phyloP scores from a whole-genome alignment of 495 filamentous ascomycete species.

The Penicillium maclennaniae region DNA sequence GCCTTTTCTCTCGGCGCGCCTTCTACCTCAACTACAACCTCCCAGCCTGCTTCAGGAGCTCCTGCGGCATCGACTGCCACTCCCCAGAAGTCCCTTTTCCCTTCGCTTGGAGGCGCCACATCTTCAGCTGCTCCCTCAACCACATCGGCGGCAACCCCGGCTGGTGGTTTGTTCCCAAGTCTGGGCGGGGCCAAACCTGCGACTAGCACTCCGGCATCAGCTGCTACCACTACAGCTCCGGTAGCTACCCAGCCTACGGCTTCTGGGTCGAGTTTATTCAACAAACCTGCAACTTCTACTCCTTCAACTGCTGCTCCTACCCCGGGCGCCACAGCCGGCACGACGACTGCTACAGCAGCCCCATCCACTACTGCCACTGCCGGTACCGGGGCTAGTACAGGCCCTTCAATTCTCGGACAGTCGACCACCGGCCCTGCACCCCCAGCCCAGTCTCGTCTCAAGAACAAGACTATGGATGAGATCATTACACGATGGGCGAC shows the following conservation, averaged over 20 bases:
- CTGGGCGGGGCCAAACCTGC: slow-evolving; percentile 35
- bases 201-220: slow-evolving; percentile 26
- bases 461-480: slow-evolving; percentile 99
- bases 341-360: slow-evolving; percentile 23
- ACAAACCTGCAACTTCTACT: slow-evolving; percentile 23
- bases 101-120: slow-evolving; percentile 30
- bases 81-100: slow-evolving; percentile 42
- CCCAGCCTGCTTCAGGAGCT: slow-evolving; percentile 28
- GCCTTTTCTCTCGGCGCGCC: slow-evolving; percentile 28
- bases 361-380: slow-evolving; percentile 24
- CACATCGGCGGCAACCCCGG: slow-evolving; percentile 36
- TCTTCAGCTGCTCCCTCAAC: slow-evolving; percentile 36
- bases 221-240: slow-evolving; percentile 23
- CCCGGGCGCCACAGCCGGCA: slow-evolving; percentile 20
- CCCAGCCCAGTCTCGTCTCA: slow-evolving; percentile 76
- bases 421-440: slow-evolving; percentile 76
- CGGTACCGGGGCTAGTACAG: slow-evolving; percentile 23
- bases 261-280: slow-evolving; percentile 25
- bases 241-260: slow-evolving; percentile 23
- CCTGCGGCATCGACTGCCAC: slow-evolving; percentile 33
- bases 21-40: slow-evolving; percentile 18
- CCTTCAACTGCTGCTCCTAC: slow-evolving; percentile 20
- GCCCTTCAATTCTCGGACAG: slow-evolving; percentile 48
- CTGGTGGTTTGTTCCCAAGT: slow-evolving; percentile 35
- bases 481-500: slow-evolving; percentile 98